phyloP scores from a whole-genome alignment of 2,329 filamentous ascomycete genomes.

The Aspergillus brunneoviolaceus region DNA sequence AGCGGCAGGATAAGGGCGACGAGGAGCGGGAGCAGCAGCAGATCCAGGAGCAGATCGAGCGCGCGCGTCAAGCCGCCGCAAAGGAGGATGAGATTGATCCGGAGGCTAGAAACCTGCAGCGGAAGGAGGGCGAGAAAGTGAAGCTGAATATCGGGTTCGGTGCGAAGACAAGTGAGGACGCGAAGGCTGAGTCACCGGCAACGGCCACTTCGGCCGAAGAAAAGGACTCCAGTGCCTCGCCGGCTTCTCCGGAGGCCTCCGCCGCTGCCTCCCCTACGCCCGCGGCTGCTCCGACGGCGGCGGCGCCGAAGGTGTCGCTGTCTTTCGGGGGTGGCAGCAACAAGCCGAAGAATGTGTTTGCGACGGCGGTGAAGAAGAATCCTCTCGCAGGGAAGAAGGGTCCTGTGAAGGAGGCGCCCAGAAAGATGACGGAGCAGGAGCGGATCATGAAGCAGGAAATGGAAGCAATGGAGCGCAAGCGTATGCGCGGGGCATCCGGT shows the following conservation, averaged over 20 bases:
- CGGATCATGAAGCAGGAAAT: constrained; percentile 82
- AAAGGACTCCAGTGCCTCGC: constrained; percentile 16
- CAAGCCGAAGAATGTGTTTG: constrained; percentile 67
- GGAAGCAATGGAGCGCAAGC: constrained; percentile 64
- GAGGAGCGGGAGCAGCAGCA: constrained; percentile 83
- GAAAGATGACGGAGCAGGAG: constrained; percentile 86
- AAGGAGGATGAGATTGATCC: constrained; percentile 44
- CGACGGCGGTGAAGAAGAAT: constrained; percentile 63
- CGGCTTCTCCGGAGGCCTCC: constrained; percentile 16
- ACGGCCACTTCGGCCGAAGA: constrained; percentile 23
- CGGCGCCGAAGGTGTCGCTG: constrained; percentile 55
- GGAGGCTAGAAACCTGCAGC: constrained; percentile 47
- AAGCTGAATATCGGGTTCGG: constrained; percentile 63
- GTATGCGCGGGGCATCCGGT: constrained; percentile 40
- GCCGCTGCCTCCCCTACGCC: constrained; percentile 19
- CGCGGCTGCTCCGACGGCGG: constrained; percentile 14
- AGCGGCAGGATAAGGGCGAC: constrained; percentile 84
- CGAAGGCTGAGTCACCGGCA: constrained; percentile 23
- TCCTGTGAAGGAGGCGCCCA: constrained; percentile 58
- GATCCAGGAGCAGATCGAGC: constrained; percentile 78
- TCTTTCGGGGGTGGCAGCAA: constrained; percentile 58
- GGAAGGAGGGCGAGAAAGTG: constrained; percentile 72
- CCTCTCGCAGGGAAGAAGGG: constrained; percentile 67
- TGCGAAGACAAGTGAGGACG: constrained; percentile 25
- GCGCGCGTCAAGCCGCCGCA: constrained; percentile 64